A percentile compares a stretch with the other conserved stretches of the same genome.
Conservation (phyloP, 352 stramenopile genomes). For the Pseudoperonospora humuli region DNA sequence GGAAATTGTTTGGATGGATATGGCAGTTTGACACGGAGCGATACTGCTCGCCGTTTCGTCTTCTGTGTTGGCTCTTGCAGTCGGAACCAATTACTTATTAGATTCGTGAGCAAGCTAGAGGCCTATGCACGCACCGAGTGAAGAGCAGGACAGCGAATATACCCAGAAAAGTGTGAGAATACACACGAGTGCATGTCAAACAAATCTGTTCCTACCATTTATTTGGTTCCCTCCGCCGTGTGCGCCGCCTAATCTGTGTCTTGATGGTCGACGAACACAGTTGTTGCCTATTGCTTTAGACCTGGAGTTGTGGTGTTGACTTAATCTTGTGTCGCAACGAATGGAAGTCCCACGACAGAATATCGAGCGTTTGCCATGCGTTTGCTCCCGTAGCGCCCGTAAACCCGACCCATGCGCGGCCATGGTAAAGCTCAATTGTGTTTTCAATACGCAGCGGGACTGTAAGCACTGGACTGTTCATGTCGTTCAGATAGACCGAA, state of each 20-base stretch:
- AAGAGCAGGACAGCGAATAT: constrained; percentile 27
- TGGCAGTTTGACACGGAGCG: constrained; percentile 23
- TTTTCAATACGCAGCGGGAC: constrained; percentile 83
- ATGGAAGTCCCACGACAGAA: constrained; percentile 78
- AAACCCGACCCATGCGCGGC: constrained; percentile 88
- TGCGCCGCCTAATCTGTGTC: constrained; percentile 1
- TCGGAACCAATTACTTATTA: constrained; percentile 46
- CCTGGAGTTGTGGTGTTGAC: constrained; percentile 8
- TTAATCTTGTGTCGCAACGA: constrained; percentile 36
- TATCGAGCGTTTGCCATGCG: constrained; percentile 86
- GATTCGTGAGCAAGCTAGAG: constrained; percentile 40
- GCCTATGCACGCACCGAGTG: constrained; percentile 30
- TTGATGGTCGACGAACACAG: not conserved
- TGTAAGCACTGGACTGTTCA: constrained; percentile 65
- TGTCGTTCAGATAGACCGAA: constrained; percentile 83
- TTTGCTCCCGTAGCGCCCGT: constrained; percentile 78
- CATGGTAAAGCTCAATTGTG: constrained; percentile 74
- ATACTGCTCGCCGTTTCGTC: constrained; percentile 23
- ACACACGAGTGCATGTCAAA: constrained; percentile 33
- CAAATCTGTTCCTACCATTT: constrained; percentile 11
- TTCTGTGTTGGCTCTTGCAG: constrained; percentile 38
- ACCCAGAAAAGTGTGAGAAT: constrained; percentile 32
- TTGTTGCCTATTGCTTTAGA: constrained; percentile 4
- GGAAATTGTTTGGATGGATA: constrained; percentile 23
- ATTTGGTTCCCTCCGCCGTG: constrained; percentile 6